These are phyloP conservation scores for Spinacia oleracea DNA, from an alignment of 179 eudicot species.

Conservation along the genomic window DNA sequence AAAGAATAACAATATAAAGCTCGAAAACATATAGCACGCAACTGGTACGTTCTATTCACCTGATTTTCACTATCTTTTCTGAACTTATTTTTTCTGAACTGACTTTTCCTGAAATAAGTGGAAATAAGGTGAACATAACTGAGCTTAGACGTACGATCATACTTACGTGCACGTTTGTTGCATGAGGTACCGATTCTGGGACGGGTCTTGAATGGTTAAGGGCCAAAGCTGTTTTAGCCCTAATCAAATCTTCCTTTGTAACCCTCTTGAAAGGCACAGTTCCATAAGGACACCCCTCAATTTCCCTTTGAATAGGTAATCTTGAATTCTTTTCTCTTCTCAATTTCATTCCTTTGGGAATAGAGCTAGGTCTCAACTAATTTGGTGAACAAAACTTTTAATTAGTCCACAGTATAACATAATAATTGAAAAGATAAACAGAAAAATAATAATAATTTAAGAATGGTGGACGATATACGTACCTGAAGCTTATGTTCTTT, in stretches of 20 bases:
- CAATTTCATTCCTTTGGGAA: slow-evolving; percentile 12
- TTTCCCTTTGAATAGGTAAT: neutral
- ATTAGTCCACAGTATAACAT: neutral
- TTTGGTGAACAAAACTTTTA: neutral
- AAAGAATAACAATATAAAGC: neutral
- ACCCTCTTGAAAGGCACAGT: slow-evolving; percentile 23
- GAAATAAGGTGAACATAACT: too few species aligned
- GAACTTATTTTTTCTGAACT: too few species aligned
- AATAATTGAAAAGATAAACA: neutral
- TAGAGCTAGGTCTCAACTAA: slow-evolving; percentile 21
- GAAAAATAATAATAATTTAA: neutral
- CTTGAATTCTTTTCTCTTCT: neutral
- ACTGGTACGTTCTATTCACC: too few species aligned
- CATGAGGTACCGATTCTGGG: too few species aligned
- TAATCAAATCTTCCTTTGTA: slow-evolving; percentile 18
- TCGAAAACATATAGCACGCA: too few species aligned
- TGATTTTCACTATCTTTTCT: too few species aligned
- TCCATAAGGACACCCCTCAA: slow-evolving; percentile 19
- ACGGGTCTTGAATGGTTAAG: slow-evolving; percentile 3
- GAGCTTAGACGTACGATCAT: too few species aligned
- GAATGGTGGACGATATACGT: neutral
- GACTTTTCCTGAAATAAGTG: too few species aligned
- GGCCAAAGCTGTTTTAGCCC: slow-evolving; percentile 1
- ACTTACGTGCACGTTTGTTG: slow-evolving; percentile 14
- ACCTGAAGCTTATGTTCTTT: slow-evolving; percentile 35